A percentile compares a stretch with the other conserved stretches of the same genome.
phyloP scores from a whole-genome alignment of 2,329 filamentous ascomycete genomes.

The Talaromyces albobiverticillius region DNA sequence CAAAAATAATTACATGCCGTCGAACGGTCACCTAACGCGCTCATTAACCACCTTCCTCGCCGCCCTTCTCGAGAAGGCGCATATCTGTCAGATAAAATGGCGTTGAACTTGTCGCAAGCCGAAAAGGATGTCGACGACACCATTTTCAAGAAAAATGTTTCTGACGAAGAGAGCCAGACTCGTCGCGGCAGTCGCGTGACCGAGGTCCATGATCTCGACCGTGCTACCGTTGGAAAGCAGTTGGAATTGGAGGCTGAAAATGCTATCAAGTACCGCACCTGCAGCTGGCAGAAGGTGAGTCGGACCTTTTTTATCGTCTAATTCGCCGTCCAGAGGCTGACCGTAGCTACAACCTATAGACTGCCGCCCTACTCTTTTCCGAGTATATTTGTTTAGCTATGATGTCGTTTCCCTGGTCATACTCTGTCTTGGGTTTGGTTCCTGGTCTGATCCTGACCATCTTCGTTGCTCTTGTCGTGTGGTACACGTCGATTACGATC shows the following conservation, averaged over 20 bases:
- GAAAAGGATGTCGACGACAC: slow-evolving; percentile 13
- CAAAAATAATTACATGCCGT: slow-evolving; percentile 31
- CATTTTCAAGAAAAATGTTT: slow-evolving; percentile 20
- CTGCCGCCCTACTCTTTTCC: slow-evolving; percentile 83
- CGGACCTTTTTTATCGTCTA: slow-evolving; percentile 3
- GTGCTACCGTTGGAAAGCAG: slow-evolving; percentile 60
- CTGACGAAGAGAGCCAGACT: slow-evolving; percentile 26
- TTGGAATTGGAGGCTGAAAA: slow-evolving; percentile 72
- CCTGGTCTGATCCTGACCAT: slow-evolving; percentile 81
- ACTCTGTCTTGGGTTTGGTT: slow-evolving; percentile 80
- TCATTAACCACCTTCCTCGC: slow-evolving; percentile 25
- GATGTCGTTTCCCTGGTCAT: slow-evolving; percentile 95
- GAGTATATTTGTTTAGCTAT: slow-evolving; percentile 93
- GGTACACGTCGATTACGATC: slow-evolving; percentile 74
- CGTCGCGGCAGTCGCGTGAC: slow-evolving; percentile 19
- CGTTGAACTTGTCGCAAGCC: slow-evolving; percentile 26
- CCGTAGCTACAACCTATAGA: slow-evolving; percentile 46
- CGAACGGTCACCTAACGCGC: slow-evolving; percentile 23
- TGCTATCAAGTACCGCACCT: slow-evolving; percentile 87
- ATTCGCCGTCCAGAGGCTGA: slow-evolving; percentile 6
- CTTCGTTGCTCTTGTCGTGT: slow-evolving; percentile 71
- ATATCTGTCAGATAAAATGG: slow-evolving; percentile 39
- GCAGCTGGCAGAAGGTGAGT: slow-evolving; percentile 81
- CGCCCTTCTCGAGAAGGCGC: slow-evolving; percentile 30
- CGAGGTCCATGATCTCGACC: slow-evolving; percentile 34